phyloP scores from a whole-genome alignment of 2,329 filamentous ascomycete genomes.

The Aspergillus thermomutatus region DNA sequence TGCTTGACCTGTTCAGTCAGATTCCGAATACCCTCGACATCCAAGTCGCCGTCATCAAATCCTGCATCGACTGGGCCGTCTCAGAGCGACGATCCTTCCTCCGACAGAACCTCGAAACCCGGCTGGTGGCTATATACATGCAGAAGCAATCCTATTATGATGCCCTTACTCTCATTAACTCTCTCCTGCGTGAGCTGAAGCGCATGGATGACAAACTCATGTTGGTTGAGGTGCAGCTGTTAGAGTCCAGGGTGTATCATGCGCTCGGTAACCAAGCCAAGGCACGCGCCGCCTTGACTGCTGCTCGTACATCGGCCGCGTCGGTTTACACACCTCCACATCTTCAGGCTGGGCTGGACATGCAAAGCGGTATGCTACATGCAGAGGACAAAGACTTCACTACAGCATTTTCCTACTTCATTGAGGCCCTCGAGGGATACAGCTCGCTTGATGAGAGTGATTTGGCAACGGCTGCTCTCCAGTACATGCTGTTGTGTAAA shows the following conservation, averaged over 20 bases:
- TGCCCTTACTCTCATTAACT: conserved; percentile 92
- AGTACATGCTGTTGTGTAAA: conserved; percentile 99
- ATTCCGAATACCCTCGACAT: conserved; percentile 94
- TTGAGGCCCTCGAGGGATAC: conserved; percentile 96
- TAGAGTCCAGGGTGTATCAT: conserved; percentile 96
- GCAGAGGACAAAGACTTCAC: conserved; percentile 99
- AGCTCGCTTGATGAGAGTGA: conserved; percentile 82
- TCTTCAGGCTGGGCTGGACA: conserved; percentile 92
- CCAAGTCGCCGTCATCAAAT: conserved; percentile 93
- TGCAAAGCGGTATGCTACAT: conserved; percentile 99
- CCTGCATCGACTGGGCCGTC: conserved; percentile 98
- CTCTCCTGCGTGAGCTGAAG: conserved; percentile 92
- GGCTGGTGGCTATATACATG: conserved; percentile 92
- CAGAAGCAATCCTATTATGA: conserved; percentile 97
- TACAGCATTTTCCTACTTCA: conserved; percentile 98
- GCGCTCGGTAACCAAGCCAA: conserved; percentile 95
- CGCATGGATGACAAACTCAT: conserved; percentile 97
- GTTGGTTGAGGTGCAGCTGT: conserved; percentile 92
- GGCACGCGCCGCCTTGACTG: conserved; percentile 89
- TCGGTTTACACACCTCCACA: conserved; percentile 96
- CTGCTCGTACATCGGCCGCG: conserved; percentile 88
- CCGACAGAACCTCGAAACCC: conserved; percentile 95
- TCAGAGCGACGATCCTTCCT: conserved; percentile 93
- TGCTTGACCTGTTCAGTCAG: conserved; percentile 89
- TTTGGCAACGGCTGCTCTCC: conserved; percentile 92